These are phyloP conservation scores for Trametes maxima DNA, from an alignment of 768 basidiomycete genomes.

Conservation along the genomic window DNA sequence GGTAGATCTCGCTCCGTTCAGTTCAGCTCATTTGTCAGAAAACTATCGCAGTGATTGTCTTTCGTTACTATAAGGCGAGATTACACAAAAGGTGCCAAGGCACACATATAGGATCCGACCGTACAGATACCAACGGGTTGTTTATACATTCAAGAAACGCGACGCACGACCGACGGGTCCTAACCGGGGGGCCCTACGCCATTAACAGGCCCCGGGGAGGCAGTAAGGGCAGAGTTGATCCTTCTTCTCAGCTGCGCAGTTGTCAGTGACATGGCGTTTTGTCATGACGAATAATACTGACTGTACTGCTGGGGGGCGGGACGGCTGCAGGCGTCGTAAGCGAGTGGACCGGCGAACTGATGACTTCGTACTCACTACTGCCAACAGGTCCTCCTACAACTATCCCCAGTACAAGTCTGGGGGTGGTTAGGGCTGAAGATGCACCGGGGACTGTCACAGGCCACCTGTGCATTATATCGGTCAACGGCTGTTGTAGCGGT, in stretches of 20 bases:
- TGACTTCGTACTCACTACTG: conserved; percentile 46
- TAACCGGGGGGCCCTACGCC: not conserved
- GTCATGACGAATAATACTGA: conserved; percentile 26
- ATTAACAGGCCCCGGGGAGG: conserved; percentile 16
- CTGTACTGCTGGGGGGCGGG: conserved; percentile 57
- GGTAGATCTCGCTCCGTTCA: not conserved
- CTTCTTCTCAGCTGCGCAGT: conserved; percentile 54
- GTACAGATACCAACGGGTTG: not conserved
- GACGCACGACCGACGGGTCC: no score
- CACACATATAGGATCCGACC: not conserved
- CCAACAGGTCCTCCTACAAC: conserved; percentile 48
- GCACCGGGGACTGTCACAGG: conserved; percentile 49
- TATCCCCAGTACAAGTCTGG: conserved; percentile 40
- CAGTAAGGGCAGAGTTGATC: conserved; percentile 62
- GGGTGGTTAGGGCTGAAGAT: conserved; percentile 60
- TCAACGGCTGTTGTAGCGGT: not conserved
- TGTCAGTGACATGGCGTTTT: conserved; percentile 20
- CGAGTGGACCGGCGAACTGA: no score
- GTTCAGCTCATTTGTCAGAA: not conserved
- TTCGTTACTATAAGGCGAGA: not conserved
- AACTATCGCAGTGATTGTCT: not conserved
- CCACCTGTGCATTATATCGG: conserved; percentile 39
- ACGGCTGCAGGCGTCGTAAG: conserved; percentile 26
- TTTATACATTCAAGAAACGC: not conserved
- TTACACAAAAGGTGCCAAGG: not conserved